Evolutionary conservation across 176 grass and related monocot genomes (phyloP).

Genomic region (Juncus effusus): DNA sequence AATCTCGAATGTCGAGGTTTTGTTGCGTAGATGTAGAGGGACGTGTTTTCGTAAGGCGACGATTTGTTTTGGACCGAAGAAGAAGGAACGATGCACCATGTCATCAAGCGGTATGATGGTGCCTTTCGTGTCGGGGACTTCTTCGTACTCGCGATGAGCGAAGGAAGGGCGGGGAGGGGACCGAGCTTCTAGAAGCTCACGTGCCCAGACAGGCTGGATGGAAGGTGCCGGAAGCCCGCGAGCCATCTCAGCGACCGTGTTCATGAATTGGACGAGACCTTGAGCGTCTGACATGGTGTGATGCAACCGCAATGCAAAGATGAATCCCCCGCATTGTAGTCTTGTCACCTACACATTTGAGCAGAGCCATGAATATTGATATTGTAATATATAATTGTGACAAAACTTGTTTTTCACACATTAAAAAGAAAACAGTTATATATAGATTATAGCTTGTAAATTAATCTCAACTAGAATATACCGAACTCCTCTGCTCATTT

Average conservation of each 20-base stretch:
- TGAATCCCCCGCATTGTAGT: slow-evolving; percentile 62
- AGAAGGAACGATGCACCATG: slow-evolving; percentile 70
- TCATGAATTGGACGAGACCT: slow-evolving; percentile 50
- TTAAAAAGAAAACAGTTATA: too few relatives aligned
- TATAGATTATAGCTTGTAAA: too few relatives aligned
- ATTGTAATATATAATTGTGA: too few relatives aligned
- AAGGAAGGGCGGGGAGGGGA: slow-evolving; percentile 39
- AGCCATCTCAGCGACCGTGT: slow-evolving; percentile 54
- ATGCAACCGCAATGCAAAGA: slow-evolving; percentile 39
- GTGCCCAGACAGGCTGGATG: slow-evolving; percentile 46
- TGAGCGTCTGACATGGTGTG: slow-evolving; percentile 63
- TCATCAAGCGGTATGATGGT: slow-evolving; percentile 67
- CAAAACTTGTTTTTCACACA: too few relatives aligned
- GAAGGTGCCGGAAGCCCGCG: slow-evolving; percentile 35
- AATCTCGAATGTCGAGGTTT: slow-evolving; percentile 74
- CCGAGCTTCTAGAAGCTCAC: slow-evolving; percentile 50
- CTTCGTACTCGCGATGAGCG: slow-evolving; percentile 67
- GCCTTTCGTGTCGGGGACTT: slow-evolving; percentile 64
- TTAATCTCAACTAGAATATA: too few relatives aligned
- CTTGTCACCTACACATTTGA: slow-evolving; percentile 46
- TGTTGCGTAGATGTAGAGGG: slow-evolving; percentile 22
- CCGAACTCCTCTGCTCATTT: too few relatives aligned
- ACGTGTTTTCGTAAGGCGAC: slow-evolving; percentile 39
- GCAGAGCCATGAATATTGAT: too few relatives aligned
- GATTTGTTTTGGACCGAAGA: slow-evolving; percentile 51